Conservation (phyloP, 129 eudicot species). For the sunflower (Helianthus annuus) region HanXRQr2.0-SUNRISE NC_035437.2:51938926-51939425, state of each 20-base stretch:
- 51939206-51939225: slow-evolving; percentile 96
- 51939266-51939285: slow-evolving; percentile 10
- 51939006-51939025: not conserved
- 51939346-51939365: too few relatives aligned
- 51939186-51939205: slow-evolving; percentile 96
- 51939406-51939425: too few relatives aligned
- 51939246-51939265: slow-evolving; percentile 59
- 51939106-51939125: slow-evolving; percentile 76
- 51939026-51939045: not conserved
- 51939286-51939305: not conserved
- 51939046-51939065: slow-evolving; percentile 2
- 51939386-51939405: too few relatives aligned
- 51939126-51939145: slow-evolving; percentile 72
- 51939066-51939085: slow-evolving; percentile 49
- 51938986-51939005: slow-evolving; percentile 9
- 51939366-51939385: too few relatives aligned
- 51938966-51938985: slow-evolving; percentile 5
- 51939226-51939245: slow-evolving; percentile 69
- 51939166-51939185: slow-evolving; percentile 97
- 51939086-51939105: slow-evolving; percentile 72
- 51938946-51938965: slow-evolving; percentile 46
- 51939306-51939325: too few relatives aligned
- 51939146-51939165: slow-evolving; percentile 78
- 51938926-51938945: slow-evolving; percentile 86
- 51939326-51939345: too few relatives aligned